Percentiles rank a stretch among this genome's conserved stretches.
These are phyloP conservation scores for Colletotrichum sp. DNA, from an alignment of 2,329 filamentous ascomycete species.

Conservation along the genomic window DNA sequence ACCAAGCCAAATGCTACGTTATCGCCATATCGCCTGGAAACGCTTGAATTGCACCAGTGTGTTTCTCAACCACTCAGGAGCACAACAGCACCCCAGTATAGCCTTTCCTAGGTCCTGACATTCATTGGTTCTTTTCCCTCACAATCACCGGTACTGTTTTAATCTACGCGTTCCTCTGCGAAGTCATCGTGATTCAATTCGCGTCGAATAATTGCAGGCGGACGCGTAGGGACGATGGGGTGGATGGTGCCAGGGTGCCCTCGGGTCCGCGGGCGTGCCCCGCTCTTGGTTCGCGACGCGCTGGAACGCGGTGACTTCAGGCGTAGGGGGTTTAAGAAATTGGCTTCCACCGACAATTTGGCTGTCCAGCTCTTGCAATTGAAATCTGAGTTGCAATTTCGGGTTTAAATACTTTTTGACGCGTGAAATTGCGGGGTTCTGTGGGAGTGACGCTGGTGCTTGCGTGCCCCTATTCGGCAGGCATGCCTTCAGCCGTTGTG, in stretches of 20 bases:
- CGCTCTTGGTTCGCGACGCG: background rate
- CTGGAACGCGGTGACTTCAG: background rate
- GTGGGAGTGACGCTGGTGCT: no score
- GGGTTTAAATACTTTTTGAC: background rate
- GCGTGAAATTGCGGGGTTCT: background rate
- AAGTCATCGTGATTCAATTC: fast-evolving
- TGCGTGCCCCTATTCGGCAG: no score
- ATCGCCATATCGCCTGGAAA: background rate
- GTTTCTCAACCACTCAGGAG: background rate
- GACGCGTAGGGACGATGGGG: background rate
- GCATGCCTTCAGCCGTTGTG: no score
- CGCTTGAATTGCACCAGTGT: background rate
- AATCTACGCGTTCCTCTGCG: background rate
- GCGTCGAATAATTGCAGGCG: background rate
- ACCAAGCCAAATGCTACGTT: background rate
- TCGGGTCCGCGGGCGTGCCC: background rate
- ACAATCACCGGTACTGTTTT: no score
- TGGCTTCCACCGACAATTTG: background rate
- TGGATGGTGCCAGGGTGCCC: background rate
- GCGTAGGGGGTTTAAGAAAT: background rate
- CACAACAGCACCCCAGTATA: background rate
- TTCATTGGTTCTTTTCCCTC: background rate
- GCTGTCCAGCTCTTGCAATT: background rate
- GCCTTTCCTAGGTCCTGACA: background rate
- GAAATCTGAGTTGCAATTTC: fast-evolving